Evolutionary conservation across 768 basidiomycete species (phyloP).

Genomic region (Tricholoma hemisulphureum): DNA sequence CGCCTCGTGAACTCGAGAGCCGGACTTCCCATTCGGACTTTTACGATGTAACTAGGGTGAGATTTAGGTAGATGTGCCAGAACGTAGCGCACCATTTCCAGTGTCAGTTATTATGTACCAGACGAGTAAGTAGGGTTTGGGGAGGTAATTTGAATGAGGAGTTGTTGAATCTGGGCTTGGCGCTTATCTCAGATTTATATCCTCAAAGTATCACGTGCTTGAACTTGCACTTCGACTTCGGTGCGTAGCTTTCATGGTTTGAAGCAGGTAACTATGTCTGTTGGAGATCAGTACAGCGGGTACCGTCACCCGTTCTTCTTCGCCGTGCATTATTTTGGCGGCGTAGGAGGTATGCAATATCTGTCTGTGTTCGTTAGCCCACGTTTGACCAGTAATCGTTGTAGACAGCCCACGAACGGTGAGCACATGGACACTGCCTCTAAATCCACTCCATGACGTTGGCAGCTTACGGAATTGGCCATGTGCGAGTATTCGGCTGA

Average conservation of each 20-base stretch:
- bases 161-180: not conserved
- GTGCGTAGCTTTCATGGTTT: not conserved
- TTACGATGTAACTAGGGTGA: not conserved
- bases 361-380: not conserved
- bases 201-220: not conserved
- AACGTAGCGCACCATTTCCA: slow-evolving; percentile 11
- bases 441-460: not conserved
- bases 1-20: slow-evolving; percentile 69
- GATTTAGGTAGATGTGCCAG: not conserved
- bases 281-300: slow-evolving; percentile 31
- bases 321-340: slow-evolving; percentile 41
- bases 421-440: slow-evolving; percentile 9
- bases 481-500: slow-evolving; percentile 49
- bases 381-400: not conserved
- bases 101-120: not conserved
- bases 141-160: too few species aligned
- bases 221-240: not conserved
- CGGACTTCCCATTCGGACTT: slow-evolving; percentile 76
- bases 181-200: not conserved
- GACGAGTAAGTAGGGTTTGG: too few species aligned
- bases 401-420: slow-evolving; percentile 51
- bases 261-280: not conserved
- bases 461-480: slow-evolving; percentile 46
- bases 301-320: slow-evolving; percentile 53
- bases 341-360: slow-evolving; percentile 41